phyloP scores from a whole-genome alignment of 2,329 filamentous ascomycete genomes.

The Fusarium sp. region DNA sequence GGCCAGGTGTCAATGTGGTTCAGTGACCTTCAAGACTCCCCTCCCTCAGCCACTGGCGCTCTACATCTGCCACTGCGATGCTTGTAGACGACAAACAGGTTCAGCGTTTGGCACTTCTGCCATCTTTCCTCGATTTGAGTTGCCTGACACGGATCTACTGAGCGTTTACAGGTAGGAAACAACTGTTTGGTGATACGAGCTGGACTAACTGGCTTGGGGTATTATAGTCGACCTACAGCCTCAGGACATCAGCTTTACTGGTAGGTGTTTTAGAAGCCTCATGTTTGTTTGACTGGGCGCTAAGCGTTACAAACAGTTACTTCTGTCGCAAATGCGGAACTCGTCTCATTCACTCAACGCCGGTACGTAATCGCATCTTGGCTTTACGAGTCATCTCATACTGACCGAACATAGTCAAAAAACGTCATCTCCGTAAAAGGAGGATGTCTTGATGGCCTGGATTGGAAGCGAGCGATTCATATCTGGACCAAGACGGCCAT shows the following conservation, averaged over 20 bases:
- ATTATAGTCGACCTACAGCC: slow-evolving; percentile 62
- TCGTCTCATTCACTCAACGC: slow-evolving; percentile 69
- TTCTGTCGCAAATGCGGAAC: slow-evolving; percentile 75
- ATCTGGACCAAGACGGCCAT: slow-evolving; percentile 76
- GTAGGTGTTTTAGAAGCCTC: slow-evolving; percentile 47
- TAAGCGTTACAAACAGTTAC: slow-evolving; percentile 55
- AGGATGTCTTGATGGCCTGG: slow-evolving; percentile 71
- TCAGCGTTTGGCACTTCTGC: slow-evolving; percentile 76
- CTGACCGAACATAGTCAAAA: slow-evolving; percentile 55
- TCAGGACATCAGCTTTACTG: slow-evolving; percentile 68
- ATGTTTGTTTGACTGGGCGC: background rate
- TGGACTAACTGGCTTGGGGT: slow-evolving; percentile 2
- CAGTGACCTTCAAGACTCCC: slow-evolving; percentile 70
- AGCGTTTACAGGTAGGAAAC: slow-evolving; percentile 61
- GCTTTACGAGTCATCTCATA: background rate
- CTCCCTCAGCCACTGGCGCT: slow-evolving; percentile 67
- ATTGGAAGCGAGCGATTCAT: slow-evolving; percentile 70
- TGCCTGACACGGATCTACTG: slow-evolving; percentile 60
- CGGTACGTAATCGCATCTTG: slow-evolving; percentile 52
- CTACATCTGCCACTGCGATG: slow-evolving; percentile 76
- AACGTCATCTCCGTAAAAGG: slow-evolving; percentile 73
- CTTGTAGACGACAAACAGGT: slow-evolving; percentile 72
- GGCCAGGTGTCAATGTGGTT: slow-evolving; percentile 71
- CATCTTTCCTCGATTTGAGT: slow-evolving; percentile 73
- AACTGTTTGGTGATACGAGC: background rate